Evolutionary conservation across 495 filamentous ascomycete species (phyloP).

Genomic region (Podospora australis): DNA sequence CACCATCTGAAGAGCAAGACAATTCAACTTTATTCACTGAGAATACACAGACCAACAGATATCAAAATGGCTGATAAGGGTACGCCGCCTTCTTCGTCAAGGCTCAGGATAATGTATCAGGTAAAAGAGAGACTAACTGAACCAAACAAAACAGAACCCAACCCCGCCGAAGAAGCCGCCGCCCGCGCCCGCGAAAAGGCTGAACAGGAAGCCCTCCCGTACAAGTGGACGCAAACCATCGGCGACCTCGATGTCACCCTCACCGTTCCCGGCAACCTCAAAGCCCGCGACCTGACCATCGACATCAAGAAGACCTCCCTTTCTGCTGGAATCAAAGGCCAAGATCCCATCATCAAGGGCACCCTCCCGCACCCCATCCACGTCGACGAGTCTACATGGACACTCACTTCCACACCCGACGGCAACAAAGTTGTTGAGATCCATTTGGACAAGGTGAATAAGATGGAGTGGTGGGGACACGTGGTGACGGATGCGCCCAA

Average conservation of each 20-base stretch:
- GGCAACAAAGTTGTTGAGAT: constrained; percentile 70
- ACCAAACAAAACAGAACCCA: constrained; percentile 34
- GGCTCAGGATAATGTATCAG: too few species aligned
- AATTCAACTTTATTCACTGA: neutral
- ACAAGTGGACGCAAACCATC: constrained; percentile 98
- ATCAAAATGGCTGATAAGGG: neutral
- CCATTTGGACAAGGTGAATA: constrained; percentile 94
- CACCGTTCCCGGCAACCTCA: constrained; percentile 67
- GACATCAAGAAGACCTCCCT: constrained; percentile 74
- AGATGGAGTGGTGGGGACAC: constrained; percentile 97
- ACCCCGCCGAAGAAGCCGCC: constrained; percentile 58
- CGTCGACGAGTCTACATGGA: constrained; percentile 90
- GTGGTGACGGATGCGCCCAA: constrained; percentile 76
- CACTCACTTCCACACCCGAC: constrained; percentile 61
- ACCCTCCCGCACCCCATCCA: constrained; percentile 72
- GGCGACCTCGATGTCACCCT: constrained; percentile 78
- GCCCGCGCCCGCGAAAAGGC: constrained; percentile 70
- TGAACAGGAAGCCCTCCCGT: constrained; percentile 88
- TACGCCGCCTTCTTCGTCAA: neutral
- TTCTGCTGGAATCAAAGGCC: constrained; percentile 79
- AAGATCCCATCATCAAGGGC: constrained; percentile 72
- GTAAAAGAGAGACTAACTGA: constrained; percentile 13
- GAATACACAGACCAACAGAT: too few species aligned
- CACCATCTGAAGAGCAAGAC: neutral
- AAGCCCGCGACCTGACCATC: constrained; percentile 77